phyloP scores from a whole-genome alignment of 2,329 filamentous ascomycete genomes.

The Fusarium camptoceras region DNA sequence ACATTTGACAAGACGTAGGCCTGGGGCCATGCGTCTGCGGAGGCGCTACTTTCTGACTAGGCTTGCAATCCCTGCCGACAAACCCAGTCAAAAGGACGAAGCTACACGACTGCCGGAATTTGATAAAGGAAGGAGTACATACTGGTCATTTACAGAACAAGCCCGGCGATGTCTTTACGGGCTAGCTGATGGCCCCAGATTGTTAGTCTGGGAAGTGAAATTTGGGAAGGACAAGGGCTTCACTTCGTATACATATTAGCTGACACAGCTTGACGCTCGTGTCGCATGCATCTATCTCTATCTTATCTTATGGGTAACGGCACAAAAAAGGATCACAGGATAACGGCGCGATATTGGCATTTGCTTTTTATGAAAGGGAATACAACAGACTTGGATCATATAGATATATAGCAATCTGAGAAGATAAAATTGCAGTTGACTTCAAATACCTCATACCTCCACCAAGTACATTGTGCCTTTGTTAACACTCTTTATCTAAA shows the following conservation, averaged over 20 bases:
- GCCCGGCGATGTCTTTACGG: slow-evolving; percentile 18
- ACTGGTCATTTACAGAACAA: slow-evolving; percentile 26
- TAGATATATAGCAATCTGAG: slow-evolving; percentile 22
- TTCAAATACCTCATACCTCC: background rate
- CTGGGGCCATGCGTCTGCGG: slow-evolving; percentile 34
- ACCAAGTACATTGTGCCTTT: too few relatives aligned
- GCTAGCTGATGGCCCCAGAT: slow-evolving; percentile 26
- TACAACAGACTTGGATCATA: slow-evolving; percentile 14
- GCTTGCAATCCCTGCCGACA: slow-evolving; percentile 40
- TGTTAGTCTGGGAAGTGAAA: slow-evolving; percentile 11
- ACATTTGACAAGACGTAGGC: slow-evolving; percentile 29
- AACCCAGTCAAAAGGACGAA: slow-evolving; percentile 30
- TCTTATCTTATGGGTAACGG: slow-evolving; percentile 41
- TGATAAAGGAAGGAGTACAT: slow-evolving; percentile 28
- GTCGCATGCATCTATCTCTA: slow-evolving; percentile 40
- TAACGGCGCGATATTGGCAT: slow-evolving; percentile 36
- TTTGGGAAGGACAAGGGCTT: too few relatives aligned
- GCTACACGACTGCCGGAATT: slow-evolving; percentile 34
- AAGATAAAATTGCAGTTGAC: slow-evolving; percentile 22
- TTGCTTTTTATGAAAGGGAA: slow-evolving; percentile 14
- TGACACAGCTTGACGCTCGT: slow-evolving; percentile 44
- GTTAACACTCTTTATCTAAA: too few relatives aligned
- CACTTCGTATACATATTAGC: slow-evolving; percentile 43
- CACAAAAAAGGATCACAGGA: slow-evolving; percentile 45
- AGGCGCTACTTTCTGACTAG: slow-evolving; percentile 46